phyloP scores from a whole-genome alignment of 306 rosid genomes.

The Lathyrus aphaca region DNA sequence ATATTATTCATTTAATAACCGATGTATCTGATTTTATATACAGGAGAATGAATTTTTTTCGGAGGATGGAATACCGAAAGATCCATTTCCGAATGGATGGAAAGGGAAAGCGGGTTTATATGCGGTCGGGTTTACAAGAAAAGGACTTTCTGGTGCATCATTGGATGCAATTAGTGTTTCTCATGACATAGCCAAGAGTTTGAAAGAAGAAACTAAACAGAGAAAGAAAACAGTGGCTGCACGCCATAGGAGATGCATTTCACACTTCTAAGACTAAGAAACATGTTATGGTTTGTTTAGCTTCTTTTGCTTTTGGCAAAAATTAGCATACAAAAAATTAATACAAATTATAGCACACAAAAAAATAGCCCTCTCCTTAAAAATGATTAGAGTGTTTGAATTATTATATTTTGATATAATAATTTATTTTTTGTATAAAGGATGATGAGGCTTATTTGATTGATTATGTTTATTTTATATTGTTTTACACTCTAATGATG shows the following conservation, averaged over 20 bases:
- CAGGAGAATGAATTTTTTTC: constrained; percentile 87
- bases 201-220: constrained; percentile 88
- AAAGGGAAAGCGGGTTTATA: constrained; percentile 83
- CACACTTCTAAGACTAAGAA: constrained; percentile 64
- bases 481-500: constrained; percentile 34
- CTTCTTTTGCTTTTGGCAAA: not conserved
- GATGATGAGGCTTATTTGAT: constrained; percentile 73
- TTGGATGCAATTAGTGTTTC: constrained; percentile 85
- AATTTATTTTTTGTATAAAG: constrained; percentile 43
- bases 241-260: constrained; percentile 84
- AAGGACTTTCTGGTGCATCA: constrained; percentile 88
- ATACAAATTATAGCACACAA: constrained; percentile 10
- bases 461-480: constrained; percentile 29
- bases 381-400: constrained; percentile 16
- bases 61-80: constrained; percentile 71
- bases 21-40: too few relatives aligned
- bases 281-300: not conserved
- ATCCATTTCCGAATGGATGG: constrained; percentile 92
- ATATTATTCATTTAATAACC: too few relatives aligned
- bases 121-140: constrained; percentile 94
- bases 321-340: not conserved
- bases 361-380: constrained; percentile 64
- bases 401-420: constrained; percentile 37
- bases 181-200: constrained; percentile 78
- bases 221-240: constrained; percentile 64